Percentiles rank a stretch among this genome's conserved stretches.
These are phyloP conservation scores for Aspergillus hortae DNA, from an alignment of 2,329 filamentous ascomycete genomes.

Conservation along the genomic window DNA sequence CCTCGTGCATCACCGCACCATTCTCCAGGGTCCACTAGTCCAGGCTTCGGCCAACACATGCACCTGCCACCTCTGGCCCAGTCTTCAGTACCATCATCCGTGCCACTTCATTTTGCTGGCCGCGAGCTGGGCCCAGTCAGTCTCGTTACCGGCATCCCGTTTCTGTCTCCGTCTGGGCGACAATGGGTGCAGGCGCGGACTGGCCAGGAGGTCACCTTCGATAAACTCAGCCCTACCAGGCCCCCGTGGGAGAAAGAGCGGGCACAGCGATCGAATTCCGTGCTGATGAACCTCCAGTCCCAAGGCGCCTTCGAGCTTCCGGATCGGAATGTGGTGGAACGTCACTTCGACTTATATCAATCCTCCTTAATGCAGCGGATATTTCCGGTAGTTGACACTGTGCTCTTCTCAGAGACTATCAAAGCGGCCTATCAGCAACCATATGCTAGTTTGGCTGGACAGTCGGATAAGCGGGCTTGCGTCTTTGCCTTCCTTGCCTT, in stretches of 20 bases:
- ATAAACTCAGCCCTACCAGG: constrained; percentile 23
- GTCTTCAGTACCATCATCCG: constrained; percentile 22
- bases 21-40: neutral
- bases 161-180: constrained; percentile 47
- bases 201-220: constrained; percentile 35
- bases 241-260: constrained; percentile 36
- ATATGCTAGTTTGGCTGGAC: constrained; percentile 15
- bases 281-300: constrained; percentile 19
- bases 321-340: constrained; percentile 25
- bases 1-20: constrained; percentile 16
- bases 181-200: constrained; percentile 49
- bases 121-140: constrained; percentile 47
- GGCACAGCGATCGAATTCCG: constrained; percentile 17
- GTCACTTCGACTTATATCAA: constrained; percentile 30
- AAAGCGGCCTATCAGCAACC: constrained; percentile 41
- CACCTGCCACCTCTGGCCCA: constrained; percentile 6
- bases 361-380: constrained; percentile 39
- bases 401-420: constrained; percentile 47
- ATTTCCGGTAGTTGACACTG: constrained; percentile 49
- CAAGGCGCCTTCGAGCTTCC: constrained; percentile 35
- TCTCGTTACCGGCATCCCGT: constrained; percentile 48
- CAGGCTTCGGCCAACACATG: neutral
- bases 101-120: constrained; percentile 48
- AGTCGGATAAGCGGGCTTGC: constrained; percentile 43
- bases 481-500: constrained; percentile 49